phyloP scores from a whole-genome alignment of 176 grass and related monocot species.

The Eremochloa ophiuroides region DNA sequence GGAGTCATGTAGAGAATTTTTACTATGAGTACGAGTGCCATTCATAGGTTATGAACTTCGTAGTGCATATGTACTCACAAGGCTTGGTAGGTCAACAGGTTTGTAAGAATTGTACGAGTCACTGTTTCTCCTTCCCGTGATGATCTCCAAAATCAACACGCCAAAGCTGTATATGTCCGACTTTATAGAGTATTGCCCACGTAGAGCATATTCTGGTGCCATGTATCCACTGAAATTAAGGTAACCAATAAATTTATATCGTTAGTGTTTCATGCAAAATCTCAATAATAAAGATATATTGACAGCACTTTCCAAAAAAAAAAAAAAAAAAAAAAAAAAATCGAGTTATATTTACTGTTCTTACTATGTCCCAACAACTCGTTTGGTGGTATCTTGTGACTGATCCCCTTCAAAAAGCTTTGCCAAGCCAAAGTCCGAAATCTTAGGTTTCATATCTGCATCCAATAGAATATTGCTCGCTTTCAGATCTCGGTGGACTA shows the following conservation, averaged over 20 bases:
- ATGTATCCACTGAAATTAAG: too few species aligned
- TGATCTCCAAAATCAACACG: slow-evolving; percentile 31
- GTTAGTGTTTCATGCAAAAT: not conserved
- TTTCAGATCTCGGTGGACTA: not conserved
- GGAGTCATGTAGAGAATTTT: too few species aligned
- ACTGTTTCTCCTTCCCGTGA: slow-evolving; percentile 25
- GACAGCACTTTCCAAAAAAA: not conserved
- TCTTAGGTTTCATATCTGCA: slow-evolving; percentile 12
- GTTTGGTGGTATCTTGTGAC: not conserved
- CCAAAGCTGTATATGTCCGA: slow-evolving; percentile 45
- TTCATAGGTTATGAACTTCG: too few species aligned
- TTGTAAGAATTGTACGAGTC: not conserved
- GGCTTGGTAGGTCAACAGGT: slow-evolving; percentile 8
- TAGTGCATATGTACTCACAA: slow-evolving; percentile 11
- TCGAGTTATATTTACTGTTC: not conserved
- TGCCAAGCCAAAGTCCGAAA: slow-evolving; percentile 42
- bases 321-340: too few species aligned
- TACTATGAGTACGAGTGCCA: too few species aligned
- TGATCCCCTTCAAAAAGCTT: slow-evolving; percentile 25
- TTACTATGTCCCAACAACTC: slow-evolving; percentile 45
- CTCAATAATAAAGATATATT: not conserved
- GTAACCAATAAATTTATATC: not conserved
- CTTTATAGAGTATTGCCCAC: too few species aligned
- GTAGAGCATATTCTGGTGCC: too few species aligned
- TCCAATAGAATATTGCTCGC: not conserved